Percentiles rank a stretch among this genome's conserved stretches.
Conservation (phyloP, 495 filamentous ascomycete genomes). For the Neurospora sp. region DNA sequence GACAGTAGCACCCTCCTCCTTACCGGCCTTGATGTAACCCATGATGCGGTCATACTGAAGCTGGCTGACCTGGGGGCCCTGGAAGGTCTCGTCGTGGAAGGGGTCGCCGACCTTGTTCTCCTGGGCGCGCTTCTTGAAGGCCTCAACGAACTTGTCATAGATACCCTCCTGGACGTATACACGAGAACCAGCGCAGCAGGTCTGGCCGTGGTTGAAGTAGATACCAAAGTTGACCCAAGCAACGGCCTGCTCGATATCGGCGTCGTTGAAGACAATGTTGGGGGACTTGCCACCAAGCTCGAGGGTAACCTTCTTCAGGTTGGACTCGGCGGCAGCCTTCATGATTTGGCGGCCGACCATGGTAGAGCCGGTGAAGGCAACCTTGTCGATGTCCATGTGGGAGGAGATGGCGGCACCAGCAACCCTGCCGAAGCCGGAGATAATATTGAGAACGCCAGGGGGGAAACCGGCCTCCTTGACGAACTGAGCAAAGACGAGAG, state of each 20-base stretch:
- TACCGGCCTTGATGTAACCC: conserved; percentile 90
- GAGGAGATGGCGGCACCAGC: conserved; percentile 86
- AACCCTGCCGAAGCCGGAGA: conserved; percentile 83
- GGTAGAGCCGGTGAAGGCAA: conserved; percentile 96
- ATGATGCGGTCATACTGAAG: conserved; percentile 96
- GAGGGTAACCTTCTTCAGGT: conserved; percentile 98
- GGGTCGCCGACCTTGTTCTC: conserved; percentile 89
- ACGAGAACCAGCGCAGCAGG: conserved; percentile 93
- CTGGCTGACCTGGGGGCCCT: conserved; percentile 92
- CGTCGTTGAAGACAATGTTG: conserved; percentile 95
- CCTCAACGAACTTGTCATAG: conserved; percentile 85
- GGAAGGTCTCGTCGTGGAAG: conserved; percentile 81
- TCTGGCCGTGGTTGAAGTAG: conserved; percentile 98
- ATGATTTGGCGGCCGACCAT: conserved; percentile 83
- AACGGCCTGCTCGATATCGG: conserved; percentile 91
- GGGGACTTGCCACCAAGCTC: conserved; percentile 97
- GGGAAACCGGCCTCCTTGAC: conserved; percentile 96
- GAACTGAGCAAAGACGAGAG: conserved; percentile 65
- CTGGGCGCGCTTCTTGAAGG: conserved; percentile 77
- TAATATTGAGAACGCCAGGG: conserved; percentile 86
- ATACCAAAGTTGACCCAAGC: conserved; percentile 98
- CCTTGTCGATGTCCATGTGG: conserved; percentile 98
- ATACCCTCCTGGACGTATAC: conserved; percentile 93
- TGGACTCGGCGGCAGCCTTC: conserved; percentile 89
- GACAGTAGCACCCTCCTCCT: conserved; percentile 76